Conservation (phyloP, 768 basidiomycete species). For the Boletus rufocinnamomeus region DNA sequence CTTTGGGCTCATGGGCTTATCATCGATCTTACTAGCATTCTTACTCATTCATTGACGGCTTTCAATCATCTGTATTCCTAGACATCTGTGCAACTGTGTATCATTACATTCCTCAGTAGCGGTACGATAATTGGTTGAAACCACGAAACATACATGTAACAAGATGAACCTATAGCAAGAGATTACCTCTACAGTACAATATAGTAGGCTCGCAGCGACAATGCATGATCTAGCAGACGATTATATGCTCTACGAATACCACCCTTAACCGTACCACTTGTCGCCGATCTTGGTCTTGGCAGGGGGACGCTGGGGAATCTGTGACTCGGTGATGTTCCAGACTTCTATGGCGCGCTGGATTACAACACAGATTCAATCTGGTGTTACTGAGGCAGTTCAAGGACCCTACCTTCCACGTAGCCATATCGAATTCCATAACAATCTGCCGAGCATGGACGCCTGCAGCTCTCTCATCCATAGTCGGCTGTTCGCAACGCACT, state of each 20-base stretch:
- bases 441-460: conserved; percentile 79
- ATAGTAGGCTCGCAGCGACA: conserved; percentile 5
- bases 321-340: conserved; percentile 75
- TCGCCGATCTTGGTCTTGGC: conserved; percentile 56
- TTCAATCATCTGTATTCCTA: conserved; percentile 9
- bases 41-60: background rate
- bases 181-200: conserved; percentile 24
- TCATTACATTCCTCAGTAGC: background rate
- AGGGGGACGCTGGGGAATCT: conserved; percentile 73
- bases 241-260: background rate
- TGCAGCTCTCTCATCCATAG: conserved; percentile 58
- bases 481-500: conserved; percentile 69
- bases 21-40: background rate
- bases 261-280: conserved; percentile 68
- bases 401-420: conserved; percentile 75
- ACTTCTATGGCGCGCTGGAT: conserved; percentile 81
- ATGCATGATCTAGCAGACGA: conserved; percentile 3
- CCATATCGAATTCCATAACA: conserved; percentile 90
- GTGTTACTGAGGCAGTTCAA: background rate
- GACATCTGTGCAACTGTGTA: background rate
- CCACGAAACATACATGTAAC: background rate
- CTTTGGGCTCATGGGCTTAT: background rate
- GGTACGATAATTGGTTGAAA: background rate
- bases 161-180: background rate
- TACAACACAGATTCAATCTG: background rate